phyloP scores from a whole-genome alignment of 2,329 filamentous ascomycete genomes.

The Sarocladium kiliense region DNA sequence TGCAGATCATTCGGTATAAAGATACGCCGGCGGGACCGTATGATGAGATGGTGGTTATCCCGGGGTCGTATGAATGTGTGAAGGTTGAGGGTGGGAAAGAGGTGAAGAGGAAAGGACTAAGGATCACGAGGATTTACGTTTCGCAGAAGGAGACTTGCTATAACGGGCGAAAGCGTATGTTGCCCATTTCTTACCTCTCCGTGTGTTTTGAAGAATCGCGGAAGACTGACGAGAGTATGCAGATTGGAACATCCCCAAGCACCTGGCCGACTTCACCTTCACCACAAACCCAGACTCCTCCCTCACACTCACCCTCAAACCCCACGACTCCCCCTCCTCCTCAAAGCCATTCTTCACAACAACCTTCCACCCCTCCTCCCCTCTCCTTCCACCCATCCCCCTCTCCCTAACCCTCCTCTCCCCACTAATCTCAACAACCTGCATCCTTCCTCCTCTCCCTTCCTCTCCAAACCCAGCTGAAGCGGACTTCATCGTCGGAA shows the following conservation, averaged over 20 bases:
- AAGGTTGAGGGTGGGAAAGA: background rate
- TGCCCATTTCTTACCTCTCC: background rate
- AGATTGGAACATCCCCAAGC: background rate
- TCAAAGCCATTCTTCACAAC: too few relatives aligned
- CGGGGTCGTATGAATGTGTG: background rate
- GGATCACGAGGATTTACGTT: background rate
- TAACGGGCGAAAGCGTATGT: background rate
- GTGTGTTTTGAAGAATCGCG: background rate
- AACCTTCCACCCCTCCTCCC: background rate
- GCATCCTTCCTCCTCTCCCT: too few relatives aligned
- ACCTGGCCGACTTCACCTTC: background rate
- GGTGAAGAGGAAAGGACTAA: background rate
- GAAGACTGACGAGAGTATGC: background rate
- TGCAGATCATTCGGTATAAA: too few relatives aligned
- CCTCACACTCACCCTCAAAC: background rate
- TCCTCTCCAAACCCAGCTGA: too few relatives aligned
- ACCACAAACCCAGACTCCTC: background rate
- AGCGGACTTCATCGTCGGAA: too few relatives aligned
- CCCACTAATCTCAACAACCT: too few relatives aligned
- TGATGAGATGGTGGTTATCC: background rate
- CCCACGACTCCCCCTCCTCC: too few relatives aligned
- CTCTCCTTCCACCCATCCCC: background rate
- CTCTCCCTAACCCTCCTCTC: too few relatives aligned
- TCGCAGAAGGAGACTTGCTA: background rate
- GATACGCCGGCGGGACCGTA: background rate